A percentile compares a stretch with the other conserved stretches of the same genome.
Evolutionary conservation across 31 red algal genomes (phyloP).

Genomic region (Odonthalia washingtoniensis): DNA sequence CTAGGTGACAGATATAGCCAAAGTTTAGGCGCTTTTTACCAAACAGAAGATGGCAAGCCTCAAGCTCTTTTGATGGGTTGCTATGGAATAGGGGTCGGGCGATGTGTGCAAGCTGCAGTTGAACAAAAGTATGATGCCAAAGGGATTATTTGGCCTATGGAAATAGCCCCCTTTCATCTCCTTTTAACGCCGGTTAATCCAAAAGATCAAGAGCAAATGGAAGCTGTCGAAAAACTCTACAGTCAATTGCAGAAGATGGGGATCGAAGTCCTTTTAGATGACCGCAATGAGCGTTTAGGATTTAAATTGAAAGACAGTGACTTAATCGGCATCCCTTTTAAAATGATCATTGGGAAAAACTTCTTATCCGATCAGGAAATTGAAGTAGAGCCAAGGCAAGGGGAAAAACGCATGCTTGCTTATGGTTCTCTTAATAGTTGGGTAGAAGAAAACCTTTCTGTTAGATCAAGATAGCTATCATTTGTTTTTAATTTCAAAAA

Average conservation of each 20-base stretch:
- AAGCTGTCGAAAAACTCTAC: constrained; percentile 29
- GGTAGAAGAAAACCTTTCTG: too few species aligned
- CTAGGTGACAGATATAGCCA: constrained; percentile 26
- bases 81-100: constrained; percentile 37
- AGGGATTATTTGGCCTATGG: constrained; percentile 37
- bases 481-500: too few species aligned
- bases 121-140: constrained; percentile 30
- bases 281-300: constrained; percentile 19
- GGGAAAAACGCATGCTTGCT: too few species aligned
- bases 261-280: constrained; percentile 38
- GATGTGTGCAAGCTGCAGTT: neutral
- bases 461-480: too few species aligned
- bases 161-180: constrained; percentile 33
- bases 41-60: constrained; percentile 8
- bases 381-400: neutral
- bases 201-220: neutral
- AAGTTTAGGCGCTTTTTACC: neutral
- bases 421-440: too few species aligned
- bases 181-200: constrained; percentile 10
- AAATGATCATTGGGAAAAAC: constrained; percentile 9
- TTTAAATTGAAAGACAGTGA: constrained; percentile 34
- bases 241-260: neutral
- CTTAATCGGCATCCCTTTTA: constrained; percentile 32
- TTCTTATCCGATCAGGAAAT: neutral
- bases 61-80: constrained; percentile 16